These are phyloP conservation scores for Hyaloscypha variabilis DNA, from an alignment of 495 filamentous ascomycete genomes.

Conservation along the genomic window DNA sequence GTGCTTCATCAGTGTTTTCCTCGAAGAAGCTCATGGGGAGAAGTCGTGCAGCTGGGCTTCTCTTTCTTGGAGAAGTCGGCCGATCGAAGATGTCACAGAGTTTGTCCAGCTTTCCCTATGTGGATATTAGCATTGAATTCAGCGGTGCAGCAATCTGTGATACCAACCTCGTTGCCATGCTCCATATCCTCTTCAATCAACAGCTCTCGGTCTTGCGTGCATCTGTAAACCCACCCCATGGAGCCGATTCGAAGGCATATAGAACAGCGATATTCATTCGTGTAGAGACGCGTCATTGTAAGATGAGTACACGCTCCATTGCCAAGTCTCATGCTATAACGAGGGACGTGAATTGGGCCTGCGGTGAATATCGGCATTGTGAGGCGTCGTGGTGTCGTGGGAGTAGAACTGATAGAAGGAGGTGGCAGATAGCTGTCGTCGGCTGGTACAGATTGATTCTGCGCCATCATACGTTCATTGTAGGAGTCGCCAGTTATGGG, in stretches of 20 bases:
- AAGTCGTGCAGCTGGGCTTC: conserved; percentile 23
- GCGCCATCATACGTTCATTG: not conserved
- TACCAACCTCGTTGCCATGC: conserved; percentile 35
- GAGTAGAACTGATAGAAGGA: not conserved
- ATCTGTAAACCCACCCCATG: conserved; percentile 69
- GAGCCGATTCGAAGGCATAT: conserved; percentile 48
- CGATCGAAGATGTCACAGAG: conserved; percentile 30
- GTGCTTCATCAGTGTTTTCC: conserved; percentile 51
- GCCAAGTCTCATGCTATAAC: not conserved
- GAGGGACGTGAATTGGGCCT: not conserved
- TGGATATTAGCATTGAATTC: conserved; percentile 2
- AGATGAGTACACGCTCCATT: conserved; percentile 57
- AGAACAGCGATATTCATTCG: conserved; percentile 46
- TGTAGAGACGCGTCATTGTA: conserved; percentile 59
- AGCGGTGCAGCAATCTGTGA: not conserved
- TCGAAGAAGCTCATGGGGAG: conserved; percentile 44
- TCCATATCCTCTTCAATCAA: conserved; percentile 41
- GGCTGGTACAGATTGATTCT: not conserved
- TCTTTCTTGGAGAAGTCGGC: conserved; percentile 9
- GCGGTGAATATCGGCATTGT: not conserved
- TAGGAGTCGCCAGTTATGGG: not conserved
- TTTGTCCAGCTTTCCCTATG: conserved; percentile 35
- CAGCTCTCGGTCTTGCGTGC: conserved; percentile 60
- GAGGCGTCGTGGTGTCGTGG: not conserved
- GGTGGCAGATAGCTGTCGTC: not conserved